These are phyloP conservation scores for Botrytis cinerea DNA, from an alignment of 2,329 filamentous ascomycete species.

Conservation along the genomic window DNA sequence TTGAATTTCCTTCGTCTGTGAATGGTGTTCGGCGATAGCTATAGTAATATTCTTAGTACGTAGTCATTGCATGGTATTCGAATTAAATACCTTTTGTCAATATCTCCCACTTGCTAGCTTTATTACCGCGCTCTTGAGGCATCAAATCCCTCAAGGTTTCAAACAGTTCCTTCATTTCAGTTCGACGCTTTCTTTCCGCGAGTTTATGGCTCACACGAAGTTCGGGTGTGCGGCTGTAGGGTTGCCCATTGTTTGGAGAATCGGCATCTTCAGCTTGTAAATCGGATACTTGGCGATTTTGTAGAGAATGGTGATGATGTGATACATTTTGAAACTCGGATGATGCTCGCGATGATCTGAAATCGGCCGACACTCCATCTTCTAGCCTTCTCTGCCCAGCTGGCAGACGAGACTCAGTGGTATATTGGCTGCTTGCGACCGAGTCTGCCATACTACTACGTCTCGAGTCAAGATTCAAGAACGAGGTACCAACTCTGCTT, in stretches of 20 bases:
- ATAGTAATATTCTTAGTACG: slow-evolving; percentile 29
- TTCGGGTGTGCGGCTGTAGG: slow-evolving; percentile 81
- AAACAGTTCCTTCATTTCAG: slow-evolving; percentile 87
- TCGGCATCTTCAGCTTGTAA: slow-evolving; percentile 62
- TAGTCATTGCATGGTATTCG: not conserved
- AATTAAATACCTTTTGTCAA: slow-evolving; percentile 71
- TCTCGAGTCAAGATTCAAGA: slow-evolving; percentile 56
- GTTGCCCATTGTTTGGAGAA: slow-evolving; percentile 60
- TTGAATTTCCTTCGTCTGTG: slow-evolving; percentile 48
- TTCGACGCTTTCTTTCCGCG: slow-evolving; percentile 78
- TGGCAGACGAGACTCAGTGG: slow-evolving; percentile 70
- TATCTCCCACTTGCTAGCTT: slow-evolving; percentile 89
- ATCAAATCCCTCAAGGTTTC: slow-evolving; percentile 77
- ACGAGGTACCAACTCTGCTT: slow-evolving; percentile 41
- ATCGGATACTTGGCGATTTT: slow-evolving; percentile 70
- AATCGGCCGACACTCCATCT: slow-evolving; percentile 54
- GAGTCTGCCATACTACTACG: slow-evolving; percentile 78
- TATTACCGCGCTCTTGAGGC: slow-evolving; percentile 78
- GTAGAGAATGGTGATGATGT: slow-evolving; percentile 71
- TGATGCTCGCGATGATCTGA: slow-evolving; percentile 50
- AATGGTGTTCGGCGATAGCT: slow-evolving; percentile 65
- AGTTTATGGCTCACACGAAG: slow-evolving; percentile 82
- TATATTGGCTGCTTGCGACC: slow-evolving; percentile 77
- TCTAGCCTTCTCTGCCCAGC: slow-evolving; percentile 72
- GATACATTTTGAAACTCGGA: slow-evolving; percentile 51